Conservation (phyloP, 192 early-diverging fungal genomes). For the Irineochytrium annulatum region DNA sequence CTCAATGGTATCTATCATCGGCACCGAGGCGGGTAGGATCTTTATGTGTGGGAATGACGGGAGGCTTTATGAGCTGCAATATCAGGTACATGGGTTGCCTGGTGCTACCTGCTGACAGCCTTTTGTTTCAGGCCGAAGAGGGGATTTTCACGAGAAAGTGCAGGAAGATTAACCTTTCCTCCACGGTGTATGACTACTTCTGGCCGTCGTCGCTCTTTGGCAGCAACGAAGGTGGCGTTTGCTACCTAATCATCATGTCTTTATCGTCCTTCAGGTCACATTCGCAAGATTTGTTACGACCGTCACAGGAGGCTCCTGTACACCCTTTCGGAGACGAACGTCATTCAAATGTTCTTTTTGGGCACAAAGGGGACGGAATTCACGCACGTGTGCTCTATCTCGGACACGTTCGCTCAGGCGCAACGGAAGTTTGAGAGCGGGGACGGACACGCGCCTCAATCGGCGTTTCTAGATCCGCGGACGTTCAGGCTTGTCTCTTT, state of each 20-base stretch:
- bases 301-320: constrained; percentile 66
- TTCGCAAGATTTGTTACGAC: constrained; percentile 66
- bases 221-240: constrained; percentile 1
- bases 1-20: constrained; percentile 72
- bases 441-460: constrained; percentile 40
- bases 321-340: constrained; percentile 61
- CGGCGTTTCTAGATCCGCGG: constrained; percentile 36
- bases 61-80: constrained; percentile 82
- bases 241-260: neutral
- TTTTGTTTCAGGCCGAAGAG: constrained; percentile 54
- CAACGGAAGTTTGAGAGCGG: constrained; percentile 19
- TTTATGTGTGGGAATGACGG: constrained; percentile 89
- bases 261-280: constrained; percentile 38
- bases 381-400: neutral
- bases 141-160: constrained; percentile 81
- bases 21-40: constrained; percentile 75
- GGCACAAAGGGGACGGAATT: constrained; percentile 56
- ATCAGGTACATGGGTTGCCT: constrained; percentile 46
- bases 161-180: constrained; percentile 69
- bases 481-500: constrained; percentile 72
- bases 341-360: constrained; percentile 65
- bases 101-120: neutral
- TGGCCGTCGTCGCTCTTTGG: constrained; percentile 53
- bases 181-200: constrained; percentile 61
- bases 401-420: constrained; percentile 34